Evolutionary conservation across 2,329 filamentous ascomycete species (phyloP), one percentile per base, ranked within the genome.

Genomic region (Penicillium hesseltinei): DNA sequence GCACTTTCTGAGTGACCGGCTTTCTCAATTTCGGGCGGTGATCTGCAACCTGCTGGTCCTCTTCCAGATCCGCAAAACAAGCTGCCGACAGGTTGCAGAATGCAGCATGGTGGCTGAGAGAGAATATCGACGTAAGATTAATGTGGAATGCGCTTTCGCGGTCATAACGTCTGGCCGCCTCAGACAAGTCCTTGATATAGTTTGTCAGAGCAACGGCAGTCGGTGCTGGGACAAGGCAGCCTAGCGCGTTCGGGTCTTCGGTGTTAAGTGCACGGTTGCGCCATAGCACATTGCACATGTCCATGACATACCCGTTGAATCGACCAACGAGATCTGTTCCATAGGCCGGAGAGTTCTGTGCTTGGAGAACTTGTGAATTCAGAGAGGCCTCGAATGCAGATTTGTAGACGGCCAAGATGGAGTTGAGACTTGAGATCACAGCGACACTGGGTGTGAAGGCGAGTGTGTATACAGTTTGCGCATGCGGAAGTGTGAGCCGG

Each of bases 251-350:
- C n/a, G 81, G 76, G 62, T 93, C 89, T 2, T 78, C 77, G 13
- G 77, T 77, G 57, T 84, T 84, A 58, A 95, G 88, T 1, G 88
- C 91, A 13, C 87, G 84, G 23, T 84, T 84, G 9, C 90, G 84
- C 91, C 91, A 95, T 46, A 94, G 73, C 50, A 89, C 85, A 70
- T 95, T 95, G 78, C 90, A 92, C 33, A 92, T 82, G 69, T 96
- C 91, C 85, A 94, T 92, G 33, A 95, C 82, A 70, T 89, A 92
- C 23, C 88, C 88, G 71, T 96, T 96, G 77, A 94, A 92, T 25
- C 82, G 77, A 62, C 85, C 84, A 40, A 91, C 83, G 55, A 88
- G 84, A 33, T 79, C 75, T 42, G 83, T 79, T 29, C 85, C 80
- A 60, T 87, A 88, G 60, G 73, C 66, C 46, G 62, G 56, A 39